Percentiles rank a stretch among this genome's conserved stretches.
Conservation (phyloP, 108 stramenopile genomes). For the Nitzschia sp. region DNA sequence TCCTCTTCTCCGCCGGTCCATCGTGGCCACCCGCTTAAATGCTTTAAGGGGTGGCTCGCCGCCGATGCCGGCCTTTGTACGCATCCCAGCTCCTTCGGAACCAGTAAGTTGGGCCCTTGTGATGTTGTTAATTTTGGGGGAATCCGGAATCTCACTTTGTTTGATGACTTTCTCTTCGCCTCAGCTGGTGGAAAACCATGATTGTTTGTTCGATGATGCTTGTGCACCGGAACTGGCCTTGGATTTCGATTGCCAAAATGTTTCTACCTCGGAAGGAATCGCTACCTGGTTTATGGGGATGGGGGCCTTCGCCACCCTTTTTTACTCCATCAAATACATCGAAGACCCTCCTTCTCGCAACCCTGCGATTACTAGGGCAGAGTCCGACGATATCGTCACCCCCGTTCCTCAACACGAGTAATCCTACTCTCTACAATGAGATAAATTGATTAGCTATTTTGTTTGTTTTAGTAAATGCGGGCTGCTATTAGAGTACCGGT, state of each 20-base stretch:
- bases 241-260: slow-evolving; percentile 95
- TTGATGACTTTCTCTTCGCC: not conserved
- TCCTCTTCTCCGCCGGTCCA: slow-evolving; percentile 66
- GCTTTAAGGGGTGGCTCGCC: slow-evolving; percentile 60
- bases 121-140: not conserved
- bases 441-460: not conserved
- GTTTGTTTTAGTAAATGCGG: not conserved
- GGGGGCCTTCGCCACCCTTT: slow-evolving; percentile 72
- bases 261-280: slow-evolving; percentile 76
- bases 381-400: slow-evolving; percentile 37
- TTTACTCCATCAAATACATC: slow-evolving; percentile 58
- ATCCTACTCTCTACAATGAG: too few species aligned
- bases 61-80: slow-evolving; percentile 81
- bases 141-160: slow-evolving; percentile 23
- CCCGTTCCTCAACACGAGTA: slow-evolving; percentile 31
- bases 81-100: slow-evolving; percentile 73
- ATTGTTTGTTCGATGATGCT: slow-evolving; percentile 95
- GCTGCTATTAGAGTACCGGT: too few species aligned
- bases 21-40: slow-evolving; percentile 42
- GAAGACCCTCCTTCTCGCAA: slow-evolving; percentile 65
- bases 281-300: slow-evolving; percentile 81
- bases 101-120: slow-evolving; percentile 39
- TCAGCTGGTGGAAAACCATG: slow-evolving; percentile 91
- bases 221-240: slow-evolving; percentile 94
- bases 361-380: slow-evolving; percentile 52